Percentiles rank a stretch among this genome's conserved stretches.
These are phyloP conservation scores for Sporisorium iseilematis-ciliati DNA, from an alignment of 1,284 basidiomycete genomes.

Conservation along the genomic window DNA sequence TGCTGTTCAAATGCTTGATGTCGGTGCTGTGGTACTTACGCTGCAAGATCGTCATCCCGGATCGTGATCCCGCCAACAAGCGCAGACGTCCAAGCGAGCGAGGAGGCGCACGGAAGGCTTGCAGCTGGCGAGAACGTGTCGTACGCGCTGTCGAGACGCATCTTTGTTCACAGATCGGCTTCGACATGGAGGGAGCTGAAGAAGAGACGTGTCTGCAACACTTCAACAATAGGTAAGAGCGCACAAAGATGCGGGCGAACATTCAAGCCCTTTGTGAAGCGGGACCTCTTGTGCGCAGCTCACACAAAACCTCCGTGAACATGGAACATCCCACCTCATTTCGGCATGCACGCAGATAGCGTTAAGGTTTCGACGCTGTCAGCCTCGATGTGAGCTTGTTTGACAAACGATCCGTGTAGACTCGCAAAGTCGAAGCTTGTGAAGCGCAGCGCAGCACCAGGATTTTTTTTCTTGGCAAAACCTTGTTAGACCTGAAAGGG, in stretches of 20 bases:
- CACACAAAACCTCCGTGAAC: neutral
- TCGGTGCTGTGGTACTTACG: constrained; percentile 21
- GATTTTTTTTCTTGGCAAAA: neutral
- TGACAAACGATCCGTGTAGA: constrained; percentile 25
- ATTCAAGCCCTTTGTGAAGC: neutral
- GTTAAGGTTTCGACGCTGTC: neutral
- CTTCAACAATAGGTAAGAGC: neutral
- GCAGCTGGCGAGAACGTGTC: constrained; percentile 3
- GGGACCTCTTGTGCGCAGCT: neutral
- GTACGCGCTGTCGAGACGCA: neutral
- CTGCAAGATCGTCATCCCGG: constrained; percentile 31
- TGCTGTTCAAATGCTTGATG: neutral
- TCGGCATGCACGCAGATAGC: neutral
- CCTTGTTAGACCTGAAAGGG: constrained; percentile 1
- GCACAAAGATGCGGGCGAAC: neutral
- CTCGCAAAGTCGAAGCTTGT: neutral
- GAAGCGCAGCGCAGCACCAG: constrained; percentile 4
- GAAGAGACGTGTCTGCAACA: neutral
- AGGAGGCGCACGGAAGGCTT: constrained; percentile 20
- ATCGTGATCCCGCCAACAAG: constrained; percentile 39
- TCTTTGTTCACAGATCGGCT: neutral
- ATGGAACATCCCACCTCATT: neutral
- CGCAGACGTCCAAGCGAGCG: constrained; percentile 35
- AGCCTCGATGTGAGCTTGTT: constrained; percentile 4
- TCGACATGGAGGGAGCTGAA: constrained; percentile 8